These are phyloP conservation scores for Fusarium verrucosum DNA, from an alignment of 2,329 filamentous ascomycete species.

Conservation along the genomic window DNA sequence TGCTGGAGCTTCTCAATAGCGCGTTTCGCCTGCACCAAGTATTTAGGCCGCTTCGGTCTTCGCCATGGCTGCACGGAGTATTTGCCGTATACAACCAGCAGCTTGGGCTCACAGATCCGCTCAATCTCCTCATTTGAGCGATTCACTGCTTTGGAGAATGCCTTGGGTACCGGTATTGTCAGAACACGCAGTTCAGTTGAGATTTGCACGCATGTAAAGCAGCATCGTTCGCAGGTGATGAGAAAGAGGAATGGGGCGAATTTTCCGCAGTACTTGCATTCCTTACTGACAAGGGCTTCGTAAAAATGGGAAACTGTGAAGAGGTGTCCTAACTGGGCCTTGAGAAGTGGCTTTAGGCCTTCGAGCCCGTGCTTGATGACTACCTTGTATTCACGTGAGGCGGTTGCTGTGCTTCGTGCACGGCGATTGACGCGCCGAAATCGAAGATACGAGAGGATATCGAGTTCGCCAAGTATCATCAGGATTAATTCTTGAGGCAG, in stretches of 20 bases:
- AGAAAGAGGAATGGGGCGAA: slow-evolving; percentile 17
- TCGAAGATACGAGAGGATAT: slow-evolving; percentile 10
- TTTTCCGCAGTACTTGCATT: slow-evolving; percentile 3
- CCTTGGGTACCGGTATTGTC: background rate
- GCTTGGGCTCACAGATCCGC: background rate
- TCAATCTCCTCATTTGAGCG: background rate
- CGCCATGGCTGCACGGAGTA: slow-evolving; percentile 15
- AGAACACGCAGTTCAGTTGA: background rate
- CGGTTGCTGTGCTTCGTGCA: slow-evolving; percentile 2
- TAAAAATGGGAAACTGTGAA: slow-evolving; percentile 1
- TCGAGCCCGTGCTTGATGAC: background rate
- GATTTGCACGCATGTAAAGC: slow-evolving; percentile 21
- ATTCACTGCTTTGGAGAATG: background rate
- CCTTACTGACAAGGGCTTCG: background rate
- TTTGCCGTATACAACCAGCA: slow-evolving; percentile 9
- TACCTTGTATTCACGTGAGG: background rate
- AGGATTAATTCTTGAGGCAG: slow-evolving; percentile 8
- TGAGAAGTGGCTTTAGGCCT: slow-evolving; percentile 16
- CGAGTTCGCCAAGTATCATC: slow-evolving; percentile 5
- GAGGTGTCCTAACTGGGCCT: background rate
- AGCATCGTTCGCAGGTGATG: slow-evolving; percentile 4
- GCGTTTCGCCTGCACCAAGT: background rate
- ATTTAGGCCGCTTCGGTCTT: slow-evolving; percentile 8
- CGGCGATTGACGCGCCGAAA: slow-evolving; percentile 2
- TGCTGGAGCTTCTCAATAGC: background rate